A percentile compares a stretch with the other conserved stretches of the same genome.
These are phyloP conservation scores for Solanum raphanifolium DNA, from an alignment of 257 asterid genomes.

Conservation along the genomic window DNA sequence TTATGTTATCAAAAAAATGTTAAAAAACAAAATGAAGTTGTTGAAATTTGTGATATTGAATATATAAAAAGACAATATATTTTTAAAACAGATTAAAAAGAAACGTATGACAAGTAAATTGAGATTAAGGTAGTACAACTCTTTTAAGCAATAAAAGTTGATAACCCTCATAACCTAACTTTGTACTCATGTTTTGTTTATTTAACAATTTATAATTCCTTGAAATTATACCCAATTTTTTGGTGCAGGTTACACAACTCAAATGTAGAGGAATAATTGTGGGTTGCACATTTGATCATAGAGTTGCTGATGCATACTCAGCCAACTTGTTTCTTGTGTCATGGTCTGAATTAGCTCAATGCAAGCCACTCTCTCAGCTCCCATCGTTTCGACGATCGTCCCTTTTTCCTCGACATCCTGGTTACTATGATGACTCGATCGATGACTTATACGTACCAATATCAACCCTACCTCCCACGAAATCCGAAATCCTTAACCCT, in stretches of 20 bases:
- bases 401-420: constrained; percentile 42
- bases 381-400: constrained; percentile 62
- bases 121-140: neutral
- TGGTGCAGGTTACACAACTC: constrained; percentile 38
- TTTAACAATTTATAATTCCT: neutral
- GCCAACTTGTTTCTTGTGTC: constrained; percentile 61
- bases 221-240: neutral
- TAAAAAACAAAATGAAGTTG: neutral
- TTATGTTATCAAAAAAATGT: neutral
- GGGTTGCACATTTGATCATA: constrained; percentile 55
- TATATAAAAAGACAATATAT: neutral
- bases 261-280: constrained; percentile 59
- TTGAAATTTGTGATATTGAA: neutral
- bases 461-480: constrained; percentile 8
- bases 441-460: constrained; percentile 25
- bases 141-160: neutral
- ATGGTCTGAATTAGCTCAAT: constrained; percentile 52
- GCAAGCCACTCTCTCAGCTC: constrained; percentile 18
- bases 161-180: neutral
- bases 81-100: no score
- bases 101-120: neutral
- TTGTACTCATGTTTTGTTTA: neutral
- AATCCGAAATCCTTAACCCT: neutral
- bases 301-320: constrained; percentile 70
- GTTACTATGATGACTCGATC: constrained; percentile 17